Percentiles rank a stretch among this genome's conserved stretches.
phyloP scores from a whole-genome alignment of 768 basidiomycete species.

The Boletellus ananas region DNA sequence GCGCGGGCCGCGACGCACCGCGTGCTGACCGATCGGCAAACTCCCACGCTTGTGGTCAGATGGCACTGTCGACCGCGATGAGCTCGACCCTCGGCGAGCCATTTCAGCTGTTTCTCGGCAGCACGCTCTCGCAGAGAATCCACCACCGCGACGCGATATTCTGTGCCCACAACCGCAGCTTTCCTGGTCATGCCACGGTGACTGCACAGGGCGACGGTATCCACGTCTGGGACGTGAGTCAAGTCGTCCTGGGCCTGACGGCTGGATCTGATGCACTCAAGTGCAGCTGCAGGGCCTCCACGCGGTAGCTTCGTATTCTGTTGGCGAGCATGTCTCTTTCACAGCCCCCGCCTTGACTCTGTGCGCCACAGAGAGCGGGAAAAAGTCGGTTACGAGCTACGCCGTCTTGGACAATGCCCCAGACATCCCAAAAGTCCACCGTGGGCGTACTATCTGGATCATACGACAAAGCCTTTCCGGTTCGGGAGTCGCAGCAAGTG shows the following conservation, averaged over 20 bases:
- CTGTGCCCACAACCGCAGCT: conserved; percentile 14
- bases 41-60: conserved; percentile 20
- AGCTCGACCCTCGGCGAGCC: conserved; percentile 31
- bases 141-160: conserved; percentile 12
- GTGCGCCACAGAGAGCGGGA: conserved; percentile 30
- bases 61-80: conserved; percentile 16
- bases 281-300: conserved; percentile 61
- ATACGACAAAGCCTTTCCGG: conserved; percentile 56
- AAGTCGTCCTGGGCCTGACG: not conserved
- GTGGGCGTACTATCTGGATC: conserved; percentile 53
- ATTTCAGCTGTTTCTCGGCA: conserved; percentile 28
- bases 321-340: conserved; percentile 63
- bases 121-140: conserved; percentile 10
- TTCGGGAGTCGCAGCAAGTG: conserved; percentile 26
- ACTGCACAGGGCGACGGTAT: conserved; percentile 72
- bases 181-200: conserved; percentile 60
- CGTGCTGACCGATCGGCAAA: not conserved
- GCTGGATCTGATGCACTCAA: conserved; percentile 8
- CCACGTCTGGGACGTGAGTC: conserved; percentile 67
- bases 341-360: conserved; percentile 53
- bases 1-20: not conserved
- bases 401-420: conserved; percentile 48
- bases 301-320: conserved; percentile 63
- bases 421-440: conserved; percentile 37
- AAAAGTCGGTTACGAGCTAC: conserved; percentile 49